Percentiles rank a stretch among this genome's conserved stretches.
phyloP scores from a whole-genome alignment of 1,284 basidiomycete genomes.

The Salmacisia buchloeana region DNA sequence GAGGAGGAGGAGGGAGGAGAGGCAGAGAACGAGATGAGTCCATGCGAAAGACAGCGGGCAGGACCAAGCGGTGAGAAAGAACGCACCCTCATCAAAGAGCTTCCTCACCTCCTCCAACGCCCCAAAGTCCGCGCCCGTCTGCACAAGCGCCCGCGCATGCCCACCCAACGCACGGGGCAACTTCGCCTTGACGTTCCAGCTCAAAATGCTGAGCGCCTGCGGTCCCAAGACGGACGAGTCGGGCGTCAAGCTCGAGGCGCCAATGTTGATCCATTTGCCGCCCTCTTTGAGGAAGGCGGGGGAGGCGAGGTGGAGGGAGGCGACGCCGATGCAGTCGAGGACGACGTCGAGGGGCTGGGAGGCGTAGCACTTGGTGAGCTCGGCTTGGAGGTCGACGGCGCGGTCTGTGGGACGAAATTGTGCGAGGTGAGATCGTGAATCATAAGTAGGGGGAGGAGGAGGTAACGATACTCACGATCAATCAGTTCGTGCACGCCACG shows the following conservation, averaged over 20 bases:
- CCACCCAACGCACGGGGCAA: conserved; percentile 11
- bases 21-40: too few relatives aligned
- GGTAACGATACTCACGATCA: conserved; percentile 6
- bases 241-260: conserved; percentile 4
- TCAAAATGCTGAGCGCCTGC: background rate
- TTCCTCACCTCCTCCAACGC: background rate
- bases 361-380: conserved; percentile 4
- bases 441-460: background rate
- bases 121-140: background rate
- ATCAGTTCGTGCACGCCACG: conserved; percentile 9
- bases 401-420: background rate
- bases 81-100: conserved; percentile 1
- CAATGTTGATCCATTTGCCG: conserved; percentile 4
- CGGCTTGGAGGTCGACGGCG: background rate
- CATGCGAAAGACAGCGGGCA: too few relatives aligned
- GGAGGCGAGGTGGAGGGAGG: background rate
- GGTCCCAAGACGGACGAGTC: background rate
- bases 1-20: background rate
- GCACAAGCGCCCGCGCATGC: background rate
- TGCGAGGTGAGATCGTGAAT: background rate
- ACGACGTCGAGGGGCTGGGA: conserved; percentile 13
- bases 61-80: background rate
- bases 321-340: conserved; percentile 13
- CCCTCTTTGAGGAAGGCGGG: conserved; percentile 4
- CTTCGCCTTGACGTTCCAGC: background rate